These are phyloP conservation scores for Lactarius hatsudake DNA, from an alignment of 768 basidiomycete genomes.

Conservation along the genomic window DNA sequence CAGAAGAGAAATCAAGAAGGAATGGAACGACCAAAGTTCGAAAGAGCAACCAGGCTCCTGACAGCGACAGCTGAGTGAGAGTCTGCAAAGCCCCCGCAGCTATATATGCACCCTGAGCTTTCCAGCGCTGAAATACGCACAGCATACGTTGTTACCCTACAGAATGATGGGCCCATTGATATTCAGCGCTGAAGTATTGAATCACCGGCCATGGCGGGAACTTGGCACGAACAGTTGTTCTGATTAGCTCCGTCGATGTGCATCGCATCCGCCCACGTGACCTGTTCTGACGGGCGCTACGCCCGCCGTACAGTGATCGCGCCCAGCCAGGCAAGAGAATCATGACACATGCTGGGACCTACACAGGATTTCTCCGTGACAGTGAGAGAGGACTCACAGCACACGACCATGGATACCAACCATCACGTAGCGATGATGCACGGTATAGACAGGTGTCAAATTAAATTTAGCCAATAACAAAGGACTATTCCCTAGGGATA, in stretches of 20 bases:
- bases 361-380: background rate
- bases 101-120: constrained; percentile 4
- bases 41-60: constrained; percentile 27
- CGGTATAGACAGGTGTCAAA: background rate
- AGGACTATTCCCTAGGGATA: constrained; percentile 60
- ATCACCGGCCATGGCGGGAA: background rate
- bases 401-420: constrained; percentile 10
- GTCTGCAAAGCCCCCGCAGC: background rate
- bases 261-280: background rate
- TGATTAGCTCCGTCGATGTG: background rate
- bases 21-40: constrained; percentile 8
- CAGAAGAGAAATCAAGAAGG: constrained; percentile 19
- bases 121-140: constrained; percentile 5
- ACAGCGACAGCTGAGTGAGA: constrained; percentile 9
- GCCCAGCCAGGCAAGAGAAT: background rate
- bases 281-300: background rate
- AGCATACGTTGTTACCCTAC: background rate
- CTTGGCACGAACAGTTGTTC: background rate
- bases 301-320: background rate
- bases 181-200: background rate
- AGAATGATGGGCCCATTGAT: background rate
- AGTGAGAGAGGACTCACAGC: background rate
- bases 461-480: constrained; percentile 2
- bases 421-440: constrained; percentile 4
- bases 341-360: background rate